phyloP scores from a whole-genome alignment of 202 grass and related monocot species.

The Zoysia matrella region DNA sequence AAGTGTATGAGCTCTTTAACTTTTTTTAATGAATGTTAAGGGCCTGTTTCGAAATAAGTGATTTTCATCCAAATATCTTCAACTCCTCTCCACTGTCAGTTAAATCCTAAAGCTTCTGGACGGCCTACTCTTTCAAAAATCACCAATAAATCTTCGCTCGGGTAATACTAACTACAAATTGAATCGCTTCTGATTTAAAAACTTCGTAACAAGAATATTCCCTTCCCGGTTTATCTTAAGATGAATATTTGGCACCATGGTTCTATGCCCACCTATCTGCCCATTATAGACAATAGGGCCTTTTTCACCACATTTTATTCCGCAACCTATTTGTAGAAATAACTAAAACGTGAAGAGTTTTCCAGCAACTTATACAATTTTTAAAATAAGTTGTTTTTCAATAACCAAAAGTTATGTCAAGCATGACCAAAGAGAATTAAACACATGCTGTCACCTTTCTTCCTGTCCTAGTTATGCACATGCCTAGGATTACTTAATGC shows the following conservation, averaged over 20 bases:
- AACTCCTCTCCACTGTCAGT: background rate
- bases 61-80: too few relatives aligned
- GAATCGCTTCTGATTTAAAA: background rate
- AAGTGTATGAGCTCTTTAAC: too few relatives aligned
- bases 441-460: background rate
- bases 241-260: background rate
- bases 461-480: background rate
- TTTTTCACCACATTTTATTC: background rate
- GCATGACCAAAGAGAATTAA: background rate
- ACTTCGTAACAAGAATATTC: background rate
- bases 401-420: background rate
- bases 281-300: background rate
- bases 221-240: background rate
- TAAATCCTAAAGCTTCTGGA: background rate
- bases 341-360: background rate
- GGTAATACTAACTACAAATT: background rate
- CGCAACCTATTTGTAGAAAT: background rate
- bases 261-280: background rate
- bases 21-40: too few relatives aligned
- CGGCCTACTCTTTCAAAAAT: background rate
- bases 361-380: background rate
- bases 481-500: background rate
- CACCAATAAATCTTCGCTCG: background rate
- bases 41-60: too few relatives aligned
- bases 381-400: background rate